phyloP scores from a whole-genome alignment of 2,329 filamentous ascomycete genomes.

The Periconia sp. region DNA sequence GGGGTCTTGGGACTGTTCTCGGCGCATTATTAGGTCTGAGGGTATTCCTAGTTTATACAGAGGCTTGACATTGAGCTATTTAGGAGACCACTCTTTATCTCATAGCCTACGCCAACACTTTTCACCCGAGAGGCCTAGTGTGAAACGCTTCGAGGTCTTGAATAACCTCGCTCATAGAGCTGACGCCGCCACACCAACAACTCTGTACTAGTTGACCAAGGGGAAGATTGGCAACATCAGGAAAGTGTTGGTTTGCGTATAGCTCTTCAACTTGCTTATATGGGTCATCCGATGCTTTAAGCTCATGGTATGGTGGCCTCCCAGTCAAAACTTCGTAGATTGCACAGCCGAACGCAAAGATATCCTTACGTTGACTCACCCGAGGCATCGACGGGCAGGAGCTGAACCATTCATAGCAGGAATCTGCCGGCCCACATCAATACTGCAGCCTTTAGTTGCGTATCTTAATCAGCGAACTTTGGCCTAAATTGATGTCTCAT shows the following conservation, averaged over 20 bases:
- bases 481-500: slow-evolving; percentile 5
- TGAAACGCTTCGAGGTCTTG: background rate
- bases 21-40: too few relatives aligned
- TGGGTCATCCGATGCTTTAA: slow-evolving; percentile 5
- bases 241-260: slow-evolving; percentile 4
- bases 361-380: slow-evolving; percentile 7
- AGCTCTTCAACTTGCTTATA: slow-evolving; percentile 7
- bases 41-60: too few relatives aligned
- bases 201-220: slow-evolving; percentile 1
- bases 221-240: slow-evolving; percentile 5
- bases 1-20: too few relatives aligned
- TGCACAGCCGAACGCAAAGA: slow-evolving; percentile 10
- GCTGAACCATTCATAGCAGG: slow-evolving; percentile 13
- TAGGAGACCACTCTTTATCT: too few relatives aligned
- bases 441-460: slow-evolving; percentile 10
- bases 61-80: too few relatives aligned
- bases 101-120: too few relatives aligned
- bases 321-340: slow-evolving; percentile 9
- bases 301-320: slow-evolving; percentile 7
- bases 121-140: too few relatives aligned
- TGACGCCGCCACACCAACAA: background rate
- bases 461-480: slow-evolving; percentile 9
- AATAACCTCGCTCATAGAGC: slow-evolving; percentile 1
- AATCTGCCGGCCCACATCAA: slow-evolving; percentile 9
- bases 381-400: slow-evolving; percentile 7